Evolutionary conservation across 306 rosid genomes (phyloP), one percentile per base, ranked within the genome.

Genomic region (Vigna angularis): DNA sequence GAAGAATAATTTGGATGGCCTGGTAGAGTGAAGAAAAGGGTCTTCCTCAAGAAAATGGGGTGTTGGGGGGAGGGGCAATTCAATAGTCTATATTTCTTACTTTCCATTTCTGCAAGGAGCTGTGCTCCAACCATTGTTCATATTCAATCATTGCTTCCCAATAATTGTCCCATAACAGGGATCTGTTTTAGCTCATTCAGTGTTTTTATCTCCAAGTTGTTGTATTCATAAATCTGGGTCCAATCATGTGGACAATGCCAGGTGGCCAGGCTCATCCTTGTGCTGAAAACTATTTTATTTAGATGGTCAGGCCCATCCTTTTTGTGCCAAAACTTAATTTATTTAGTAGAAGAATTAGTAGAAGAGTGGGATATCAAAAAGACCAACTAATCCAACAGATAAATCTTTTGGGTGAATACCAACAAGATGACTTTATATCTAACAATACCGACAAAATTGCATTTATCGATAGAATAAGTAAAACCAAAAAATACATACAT

Each of bases 401-500:
- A 64, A 64, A 64, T 64, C 28, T 64, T 38, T 38, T 64, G 28
- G 16, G 10, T 42, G 71, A 42, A 17, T 5, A 32, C 52, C 42
- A 6, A 17, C 71, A 42, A 26, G 28, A 51, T 42, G 34, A 18
- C 52, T 66, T 66, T 67, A 10, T 26, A 28, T 58, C 40, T 34
- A 57, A 34, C 64, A 45, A 78, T 58, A 30, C 56, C 38, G 49
- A 50, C n/a, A 70, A 81, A 67, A 32, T 10, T 44, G 57, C 66
- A 79, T 40, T 40, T 55, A 15, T 24, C 16, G 49, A 26, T 79
- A 79, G 74, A 71, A 51, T 17, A 62, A 65, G 75, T 16, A 70
- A 65, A 72, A 40, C 42, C 28, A 80, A 67, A 45, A 42, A 61
- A 49, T 48, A 48, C 85, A 38, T 83, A 86, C 89, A 64, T 65